Base-by-base conservation (phyloP, 2,329 filamentous ascomycete species). In the Fusarium irregulare region DNA sequence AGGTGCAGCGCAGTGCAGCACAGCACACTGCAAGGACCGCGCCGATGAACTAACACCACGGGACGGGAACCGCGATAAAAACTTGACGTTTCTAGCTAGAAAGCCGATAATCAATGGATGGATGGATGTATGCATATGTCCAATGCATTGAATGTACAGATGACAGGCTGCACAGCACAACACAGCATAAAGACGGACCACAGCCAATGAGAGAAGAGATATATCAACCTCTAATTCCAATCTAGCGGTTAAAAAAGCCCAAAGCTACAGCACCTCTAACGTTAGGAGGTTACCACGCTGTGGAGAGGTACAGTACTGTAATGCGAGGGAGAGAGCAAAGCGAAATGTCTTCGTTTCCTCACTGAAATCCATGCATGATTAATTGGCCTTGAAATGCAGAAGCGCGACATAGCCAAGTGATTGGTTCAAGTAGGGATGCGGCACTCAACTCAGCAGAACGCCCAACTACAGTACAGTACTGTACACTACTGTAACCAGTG, bases 341-440 rank as follows among this genome's bases (percentile, higher is more conserved):
- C 47, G 54, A 56, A 40, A 56, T 59, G 61, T 58, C 61, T 45
- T 71, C 32, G 4, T 20, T 20, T 51, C 23, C 27, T 53, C 49
- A 20, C 7, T 27, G 25, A 53, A 27, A 41, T 28, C 74, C 73
- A 76, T 74, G 73, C 73, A 73, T 74, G 65, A 60, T 74, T 73
- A 73, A 69, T 70, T 75, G 71, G 68, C 53, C 58, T 66, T 57
- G 64, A 67, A 61, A 63, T 69, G 55, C 53, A 64, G 58, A 49
- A 60, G 18, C 58, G 62, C 56, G 54, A 66, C 23, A 14, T 23
- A 25, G 63, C 21, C 32, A 57, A 47, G 11, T 66, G 65, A 75
- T 75, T 75, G 73, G 73, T 34, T 25, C 23, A 61, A 48, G 49
- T 47, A 56, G 49, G 44, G 46, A 64, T 66, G 66, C 53, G 48